A percentile compares a stretch with the other conserved stretches of the same genome.
phyloP scores from a whole-genome alignment of 306 rosid genomes.

The Citrullus mucosospermus region DNA sequence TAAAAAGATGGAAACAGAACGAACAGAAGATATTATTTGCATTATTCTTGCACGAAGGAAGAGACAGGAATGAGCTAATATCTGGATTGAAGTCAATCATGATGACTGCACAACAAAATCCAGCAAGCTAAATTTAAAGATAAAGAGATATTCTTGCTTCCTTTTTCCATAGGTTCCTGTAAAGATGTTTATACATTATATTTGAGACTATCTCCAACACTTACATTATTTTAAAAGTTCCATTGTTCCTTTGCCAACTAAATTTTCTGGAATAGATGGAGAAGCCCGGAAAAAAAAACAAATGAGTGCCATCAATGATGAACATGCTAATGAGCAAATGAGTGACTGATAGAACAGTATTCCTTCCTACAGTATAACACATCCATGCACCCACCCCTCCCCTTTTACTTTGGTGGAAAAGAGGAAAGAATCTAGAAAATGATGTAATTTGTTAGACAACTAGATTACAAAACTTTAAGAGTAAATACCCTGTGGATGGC shows the following conservation, averaged over 20 bases:
- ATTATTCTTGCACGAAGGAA: conserved; percentile 1
- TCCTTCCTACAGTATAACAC: not conserved
- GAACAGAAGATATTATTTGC: not conserved
- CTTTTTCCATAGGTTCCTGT: not conserved
- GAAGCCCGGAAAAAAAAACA: not conserved
- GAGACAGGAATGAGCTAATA: not conserved
- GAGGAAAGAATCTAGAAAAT: not conserved
- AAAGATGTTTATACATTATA: not conserved
- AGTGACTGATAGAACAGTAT: not conserved
- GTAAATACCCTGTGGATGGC: conserved; percentile 78
- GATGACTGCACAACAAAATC: not conserved
- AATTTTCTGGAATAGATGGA: not conserved
- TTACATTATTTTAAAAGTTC: not conserved
- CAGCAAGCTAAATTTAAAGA: not conserved
- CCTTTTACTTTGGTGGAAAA: not conserved
- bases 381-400: conserved; percentile 1
- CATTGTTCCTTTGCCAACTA: not conserved
- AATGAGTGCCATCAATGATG: not conserved
- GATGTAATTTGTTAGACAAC: not conserved
- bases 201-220: not conserved
- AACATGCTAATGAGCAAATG: not conserved
- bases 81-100: not conserved
- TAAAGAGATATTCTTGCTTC: not conserved
- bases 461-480: not conserved
- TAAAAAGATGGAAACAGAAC: not conserved